Percentiles rank a stretch among this genome's conserved stretches.
Conservation (phyloP, 352 stramenopile genomes). For the Thalassiosira pacifica region DNA sequence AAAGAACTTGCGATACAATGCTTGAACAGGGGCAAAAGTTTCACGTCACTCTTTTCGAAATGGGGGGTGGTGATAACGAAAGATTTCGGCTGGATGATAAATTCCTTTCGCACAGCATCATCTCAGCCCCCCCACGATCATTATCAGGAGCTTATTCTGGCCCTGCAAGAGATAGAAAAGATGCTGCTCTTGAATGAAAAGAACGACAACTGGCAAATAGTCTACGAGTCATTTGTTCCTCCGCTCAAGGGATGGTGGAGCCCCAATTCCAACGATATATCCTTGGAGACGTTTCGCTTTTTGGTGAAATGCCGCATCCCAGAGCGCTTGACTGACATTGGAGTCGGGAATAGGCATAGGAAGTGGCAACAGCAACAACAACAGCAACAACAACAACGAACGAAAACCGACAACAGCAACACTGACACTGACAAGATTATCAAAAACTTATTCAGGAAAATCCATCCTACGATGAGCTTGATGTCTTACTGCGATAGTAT, state of each 20-base stretch:
- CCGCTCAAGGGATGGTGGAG: slow-evolving; percentile 3
- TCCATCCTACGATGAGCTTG: no score
- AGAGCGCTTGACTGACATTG: not conserved
- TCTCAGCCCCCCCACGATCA: no score
- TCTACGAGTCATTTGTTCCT: slow-evolving; percentile 5
- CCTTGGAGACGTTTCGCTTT: slow-evolving; percentile 11
- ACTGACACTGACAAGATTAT: not conserved
- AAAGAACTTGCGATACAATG: not conserved
- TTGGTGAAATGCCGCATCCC: slow-evolving; percentile 24
- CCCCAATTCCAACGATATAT: not conserved
- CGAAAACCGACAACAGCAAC: no score
- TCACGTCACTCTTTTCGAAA: not conserved
- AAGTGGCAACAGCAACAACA: no score
- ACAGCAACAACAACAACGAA: no score
- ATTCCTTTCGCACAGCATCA: no score
- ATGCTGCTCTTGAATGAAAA: not conserved
- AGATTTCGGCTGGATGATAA: no score
- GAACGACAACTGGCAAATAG: not conserved
- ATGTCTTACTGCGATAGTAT: slow-evolving; percentile 3
- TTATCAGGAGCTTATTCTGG: not conserved
- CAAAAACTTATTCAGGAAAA: not conserved
- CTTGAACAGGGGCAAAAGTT: slow-evolving; percentile 1
- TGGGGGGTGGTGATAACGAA: no score
- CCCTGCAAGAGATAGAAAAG: not conserved
- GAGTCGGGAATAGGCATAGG: no score